Evolutionary conservation across 352 stramenopile genomes (phyloP).

Genomic region (Phytopythium helicoides): DNA sequence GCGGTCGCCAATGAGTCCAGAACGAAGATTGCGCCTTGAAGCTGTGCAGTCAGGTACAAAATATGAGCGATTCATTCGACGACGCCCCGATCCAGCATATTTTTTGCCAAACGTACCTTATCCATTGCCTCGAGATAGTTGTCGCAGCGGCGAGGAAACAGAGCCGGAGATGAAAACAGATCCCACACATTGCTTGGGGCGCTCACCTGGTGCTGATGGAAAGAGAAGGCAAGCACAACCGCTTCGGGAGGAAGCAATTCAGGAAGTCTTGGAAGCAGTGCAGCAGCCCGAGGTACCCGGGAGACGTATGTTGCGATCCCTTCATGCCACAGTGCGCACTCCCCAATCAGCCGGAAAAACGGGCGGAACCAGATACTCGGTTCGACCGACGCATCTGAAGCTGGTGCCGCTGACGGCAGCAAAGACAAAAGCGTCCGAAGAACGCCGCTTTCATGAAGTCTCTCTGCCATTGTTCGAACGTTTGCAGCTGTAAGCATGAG

Average conservation of each 20-base stretch:
- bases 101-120: conserved; percentile 19
- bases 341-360: conserved; percentile 44
- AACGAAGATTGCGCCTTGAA: conserved; percentile 35
- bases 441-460: conserved; percentile 43
- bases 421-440: conserved; percentile 40
- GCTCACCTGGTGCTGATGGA: conserved; percentile 33
- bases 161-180: conserved; percentile 15
- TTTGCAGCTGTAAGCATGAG: conserved; percentile 30
- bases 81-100: too few relatives aligned
- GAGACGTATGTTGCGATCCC: conserved; percentile 39
- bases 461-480: conserved; percentile 20
- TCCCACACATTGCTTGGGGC: conserved; percentile 19
- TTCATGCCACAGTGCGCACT: conserved; percentile 49
- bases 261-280: conserved; percentile 23
- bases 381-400: conserved; percentile 3
- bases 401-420: conserved; percentile 19
- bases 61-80: too few relatives aligned
- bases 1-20: conserved; percentile 32
- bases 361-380: conserved; percentile 30
- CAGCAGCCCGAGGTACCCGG: conserved; percentile 37
- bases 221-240: conserved; percentile 32
- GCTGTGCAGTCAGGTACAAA: conserved; percentile 7
- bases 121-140: conserved; percentile 36
- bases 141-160: conserved; percentile 27
- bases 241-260: conserved; percentile 29